Evolutionary conservation across 352 stramenopile genomes (phyloP).

Genomic region (Blastocystis sp.): DNA sequence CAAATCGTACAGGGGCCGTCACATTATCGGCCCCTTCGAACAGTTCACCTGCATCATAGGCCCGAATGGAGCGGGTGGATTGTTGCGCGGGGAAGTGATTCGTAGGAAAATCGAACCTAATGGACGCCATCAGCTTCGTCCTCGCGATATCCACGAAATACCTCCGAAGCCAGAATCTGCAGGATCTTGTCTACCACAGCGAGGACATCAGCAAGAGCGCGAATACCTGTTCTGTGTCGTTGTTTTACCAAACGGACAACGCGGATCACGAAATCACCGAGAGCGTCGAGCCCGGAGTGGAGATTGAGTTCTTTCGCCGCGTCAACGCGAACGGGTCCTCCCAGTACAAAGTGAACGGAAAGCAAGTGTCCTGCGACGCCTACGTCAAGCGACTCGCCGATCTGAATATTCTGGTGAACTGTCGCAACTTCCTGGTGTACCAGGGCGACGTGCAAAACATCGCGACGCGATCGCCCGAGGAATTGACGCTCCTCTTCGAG

Average conservation of each 20-base stretch:
- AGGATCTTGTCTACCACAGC: constrained; percentile 89
- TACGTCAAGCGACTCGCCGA: constrained; percentile 89
- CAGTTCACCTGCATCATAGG: constrained; percentile 95
- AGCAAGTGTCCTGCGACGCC: constrained; percentile 77
- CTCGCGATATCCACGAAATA: constrained; percentile 91
- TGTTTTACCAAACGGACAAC: constrained; percentile 85
- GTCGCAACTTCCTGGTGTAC: constrained; percentile 98
- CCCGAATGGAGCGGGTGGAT: constrained; percentile 84
- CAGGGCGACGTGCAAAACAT: constrained; percentile 97
- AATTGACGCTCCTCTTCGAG: constrained; percentile 94
- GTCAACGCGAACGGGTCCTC: constrained; percentile 85
- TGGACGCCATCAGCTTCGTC: constrained; percentile 96
- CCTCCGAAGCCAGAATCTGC: constrained; percentile 89
- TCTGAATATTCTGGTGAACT: constrained; percentile 95
- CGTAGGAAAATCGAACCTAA: constrained; percentile 83
- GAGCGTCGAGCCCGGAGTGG: constrained; percentile 72
- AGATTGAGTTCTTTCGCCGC: constrained; percentile 86
- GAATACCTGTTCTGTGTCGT: constrained; percentile 82
- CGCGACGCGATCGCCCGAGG: constrained; percentile 87
- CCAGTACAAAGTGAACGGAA: constrained; percentile 79
- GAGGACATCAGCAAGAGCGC: constrained; percentile 73
- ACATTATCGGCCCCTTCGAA: constrained; percentile 91
- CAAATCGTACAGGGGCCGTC: constrained; percentile 91
- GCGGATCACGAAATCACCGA: constrained; percentile 75
- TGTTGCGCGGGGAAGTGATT: background rate